Evolutionary conservation across 352 stramenopile species (phyloP).

Genomic region (Phytophthora macrochlamydospora): DNA sequence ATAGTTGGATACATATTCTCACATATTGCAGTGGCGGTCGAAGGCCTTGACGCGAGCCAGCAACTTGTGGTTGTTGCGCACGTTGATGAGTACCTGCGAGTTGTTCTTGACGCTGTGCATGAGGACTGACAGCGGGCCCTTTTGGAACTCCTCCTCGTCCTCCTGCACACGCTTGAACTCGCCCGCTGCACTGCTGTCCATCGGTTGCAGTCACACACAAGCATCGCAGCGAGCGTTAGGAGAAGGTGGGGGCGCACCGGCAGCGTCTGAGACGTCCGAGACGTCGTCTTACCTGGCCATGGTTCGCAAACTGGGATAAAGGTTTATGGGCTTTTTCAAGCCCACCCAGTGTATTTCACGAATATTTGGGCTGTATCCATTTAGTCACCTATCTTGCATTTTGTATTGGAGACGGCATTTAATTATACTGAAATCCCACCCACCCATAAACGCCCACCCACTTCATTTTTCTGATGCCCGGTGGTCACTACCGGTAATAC

Average conservation of each 20-base stretch:
- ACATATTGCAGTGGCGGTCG: constrained; percentile 99
- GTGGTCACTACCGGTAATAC: too few relatives aligned
- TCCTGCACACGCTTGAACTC: constrained; percentile 90
- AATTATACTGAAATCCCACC: too few relatives aligned
- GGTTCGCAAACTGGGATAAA: too few relatives aligned
- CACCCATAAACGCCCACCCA: too few relatives aligned
- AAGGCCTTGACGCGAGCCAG: constrained; percentile 99
- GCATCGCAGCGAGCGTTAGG: background rate
- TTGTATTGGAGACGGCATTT: too few relatives aligned
- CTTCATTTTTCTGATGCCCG: too few relatives aligned
- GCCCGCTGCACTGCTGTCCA: constrained; percentile 31
- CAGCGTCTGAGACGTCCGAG: too few relatives aligned
- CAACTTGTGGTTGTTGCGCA: constrained; percentile 99
- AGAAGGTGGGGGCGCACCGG: background rate
- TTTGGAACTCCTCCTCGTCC: constrained; percentile 95
- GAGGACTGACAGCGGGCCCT: constrained; percentile 96
- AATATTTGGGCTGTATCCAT: too few relatives aligned
- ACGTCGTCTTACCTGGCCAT: constrained; percentile 28
- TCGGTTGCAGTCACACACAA: constrained; percentile 4
- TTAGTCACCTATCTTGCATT: too few relatives aligned
- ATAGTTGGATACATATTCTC: constrained; percentile 28
- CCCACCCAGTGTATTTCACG: constrained; percentile 8
- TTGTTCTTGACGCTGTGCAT: constrained; percentile 98
- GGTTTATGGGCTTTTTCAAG: constrained; percentile 4
- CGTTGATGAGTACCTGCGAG: constrained; percentile 99